phyloP scores from a whole-genome alignment of 73 alveolate species.

The Tetrahymena elliotti region DNA sequence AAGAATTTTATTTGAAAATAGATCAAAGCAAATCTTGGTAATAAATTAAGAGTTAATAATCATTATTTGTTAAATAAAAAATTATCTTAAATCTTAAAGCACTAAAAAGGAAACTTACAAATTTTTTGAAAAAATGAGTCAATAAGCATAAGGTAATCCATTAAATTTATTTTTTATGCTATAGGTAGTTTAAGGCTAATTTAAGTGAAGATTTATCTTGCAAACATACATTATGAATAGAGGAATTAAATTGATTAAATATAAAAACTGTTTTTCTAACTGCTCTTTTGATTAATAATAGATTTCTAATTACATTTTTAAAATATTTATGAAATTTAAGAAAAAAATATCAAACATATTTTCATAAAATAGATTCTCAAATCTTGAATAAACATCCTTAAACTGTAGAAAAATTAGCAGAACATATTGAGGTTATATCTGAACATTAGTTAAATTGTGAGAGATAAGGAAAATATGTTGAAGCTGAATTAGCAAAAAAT shows the following conservation, averaged over 20 bases:
- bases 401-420: background rate
- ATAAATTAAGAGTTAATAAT: background rate
- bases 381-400: background rate
- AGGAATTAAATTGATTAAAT: background rate
- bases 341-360: no score
- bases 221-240: background rate
- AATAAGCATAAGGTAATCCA: background rate
- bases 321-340: background rate
- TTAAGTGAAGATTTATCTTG: no score
- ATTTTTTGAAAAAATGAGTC: background rate
- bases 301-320: no score
- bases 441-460: constrained; percentile 43
- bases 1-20: background rate
- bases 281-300: background rate
- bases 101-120: background rate
- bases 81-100: background rate
- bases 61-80: background rate
- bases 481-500: constrained; percentile 38
- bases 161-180: no score
- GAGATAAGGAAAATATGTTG: constrained; percentile 34
- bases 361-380: background rate
- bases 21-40: background rate
- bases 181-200: background rate
- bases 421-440: constrained; percentile 8
- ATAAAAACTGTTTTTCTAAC: background rate